Conservation (phyloP, 805 yeast species). For the Yamadazyma ubonensis region DNA sequence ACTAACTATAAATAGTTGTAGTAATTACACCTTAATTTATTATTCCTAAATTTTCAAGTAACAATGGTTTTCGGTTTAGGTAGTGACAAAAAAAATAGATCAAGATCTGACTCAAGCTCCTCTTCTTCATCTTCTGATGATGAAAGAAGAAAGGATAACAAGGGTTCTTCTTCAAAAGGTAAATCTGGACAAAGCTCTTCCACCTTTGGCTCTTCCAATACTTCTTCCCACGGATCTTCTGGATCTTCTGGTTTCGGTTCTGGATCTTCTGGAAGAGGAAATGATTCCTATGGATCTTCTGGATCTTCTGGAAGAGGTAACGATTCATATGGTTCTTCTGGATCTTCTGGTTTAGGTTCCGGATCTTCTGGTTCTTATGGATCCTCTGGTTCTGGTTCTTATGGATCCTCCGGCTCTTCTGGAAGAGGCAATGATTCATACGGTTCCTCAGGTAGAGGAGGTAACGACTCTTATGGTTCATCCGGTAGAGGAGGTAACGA, state of each 20-base stretch:
- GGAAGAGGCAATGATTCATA: constrained; percentile 15
- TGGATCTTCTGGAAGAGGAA: constrained; percentile 17
- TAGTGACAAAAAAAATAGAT: constrained; percentile 6
- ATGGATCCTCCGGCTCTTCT: constrained; percentile 23
- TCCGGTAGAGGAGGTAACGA: constrained; percentile 14
- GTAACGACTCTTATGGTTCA: constrained; percentile 20
- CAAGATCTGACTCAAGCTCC: constrained; percentile 7
- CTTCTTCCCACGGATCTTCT: constrained; percentile 7
- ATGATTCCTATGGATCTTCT: constrained; percentile 23
- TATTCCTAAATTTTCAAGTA: not conserved
- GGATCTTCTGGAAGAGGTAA: constrained; percentile 8
- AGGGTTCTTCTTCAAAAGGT: not conserved
- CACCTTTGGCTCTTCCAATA: constrained; percentile 13
- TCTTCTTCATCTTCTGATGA: constrained; percentile 7
- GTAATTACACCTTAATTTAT: not conserved
- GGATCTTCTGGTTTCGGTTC: constrained; percentile 16
- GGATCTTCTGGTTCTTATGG: constrained; percentile 26
- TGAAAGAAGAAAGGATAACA: constrained; percentile 1
- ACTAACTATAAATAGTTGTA: not conserved
- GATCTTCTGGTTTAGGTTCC: no score
- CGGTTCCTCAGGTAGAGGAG: constrained; percentile 17
- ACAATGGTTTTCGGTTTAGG: constrained; percentile 36
- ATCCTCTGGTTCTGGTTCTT: constrained; percentile 20
- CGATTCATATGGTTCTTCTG: constrained; percentile 19
- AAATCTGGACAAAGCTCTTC: no score